Percentiles rank a stretch among this genome's conserved stretches.
Conservation (phyloP, 2,329 filamentous ascomycete genomes). For the Pestalotiopsis sp. region DNA sequence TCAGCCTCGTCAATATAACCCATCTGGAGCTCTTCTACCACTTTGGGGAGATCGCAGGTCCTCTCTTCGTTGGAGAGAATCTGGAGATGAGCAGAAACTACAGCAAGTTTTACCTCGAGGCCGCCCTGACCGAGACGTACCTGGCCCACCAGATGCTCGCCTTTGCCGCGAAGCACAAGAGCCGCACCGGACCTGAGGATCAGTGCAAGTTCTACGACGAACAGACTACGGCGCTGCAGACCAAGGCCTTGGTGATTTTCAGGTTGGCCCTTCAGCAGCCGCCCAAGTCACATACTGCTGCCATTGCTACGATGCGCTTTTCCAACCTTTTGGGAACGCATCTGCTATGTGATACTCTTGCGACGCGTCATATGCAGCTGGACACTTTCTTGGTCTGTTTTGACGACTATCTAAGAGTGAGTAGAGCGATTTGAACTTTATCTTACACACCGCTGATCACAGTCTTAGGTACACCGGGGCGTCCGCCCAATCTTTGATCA, state of each 20-base stretch:
- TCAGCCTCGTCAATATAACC: neutral
- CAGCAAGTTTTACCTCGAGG: neutral
- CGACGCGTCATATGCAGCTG: neutral
- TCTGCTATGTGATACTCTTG: constrained; percentile 8
- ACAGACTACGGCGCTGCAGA: constrained; percentile 1
- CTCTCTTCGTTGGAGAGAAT: constrained; percentile 9
- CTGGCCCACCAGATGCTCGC: constrained; percentile 12
- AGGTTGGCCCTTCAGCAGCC: neutral
- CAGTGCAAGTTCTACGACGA: constrained; percentile 4
- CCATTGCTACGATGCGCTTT: constrained; percentile 8
- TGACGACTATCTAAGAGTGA: constrained; percentile 1
- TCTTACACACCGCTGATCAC: neutral
- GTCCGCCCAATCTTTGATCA: constrained; percentile 9
- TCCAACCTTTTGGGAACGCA: constrained; percentile 9
- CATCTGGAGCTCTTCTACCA: constrained; percentile 10
- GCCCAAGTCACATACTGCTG: neutral
- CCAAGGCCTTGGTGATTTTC: constrained; percentile 1
- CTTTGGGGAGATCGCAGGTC: neutral
- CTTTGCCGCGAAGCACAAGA: constrained; percentile 5
- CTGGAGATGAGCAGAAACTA: neutral
- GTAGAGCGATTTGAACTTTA: neutral
- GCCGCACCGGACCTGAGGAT: neutral
- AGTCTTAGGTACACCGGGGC: constrained; percentile 5
- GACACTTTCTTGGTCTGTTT: constrained; percentile 1
- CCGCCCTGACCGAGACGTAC: constrained; percentile 2